Evolutionary conservation across 2,329 filamentous ascomycete genomes (phyloP), one percentile per base, ranked within the genome.

Genomic region (Macrophomina tecta): DNA sequence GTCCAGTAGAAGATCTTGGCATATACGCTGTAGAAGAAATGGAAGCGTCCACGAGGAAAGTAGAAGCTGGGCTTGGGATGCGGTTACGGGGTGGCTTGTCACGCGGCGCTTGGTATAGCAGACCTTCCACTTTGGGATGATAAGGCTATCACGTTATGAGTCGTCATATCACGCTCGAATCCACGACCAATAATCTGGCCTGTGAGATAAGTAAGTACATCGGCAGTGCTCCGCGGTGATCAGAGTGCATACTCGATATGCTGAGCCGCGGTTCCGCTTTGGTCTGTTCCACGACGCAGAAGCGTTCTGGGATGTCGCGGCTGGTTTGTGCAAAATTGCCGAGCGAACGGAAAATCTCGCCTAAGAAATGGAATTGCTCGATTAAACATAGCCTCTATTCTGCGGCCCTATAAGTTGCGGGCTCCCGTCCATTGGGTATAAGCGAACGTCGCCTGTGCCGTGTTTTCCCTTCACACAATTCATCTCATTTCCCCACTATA

Each of bases 121-220:
- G 55, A 58, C 55, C 55, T 58, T 38, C 55, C 55, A n/a, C 14
- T 58, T 58, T 32, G 55, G 55, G 55, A 58, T 58, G 55, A 58
- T 58, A 58, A 58, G 55, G 55, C 48, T 30, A 51, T 51, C 48
- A 23, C 48, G 18, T 28, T 51, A 30, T 51, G 48, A 51, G n/a
- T 55, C 55, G 38, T 36, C 36, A 28, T 28, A 56, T 56, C 53
- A 30, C 36, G 16, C 5, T 11, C 36, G n/a, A 12, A 12, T 36
- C 38, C 14, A n/a, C n/a, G 23, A 11, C 18, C 38, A 58, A 45
- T 58, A 46, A 5, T 45, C 18, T 7, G 0, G n/a, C 36, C 53
- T 56, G 53, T 18, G 36, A 56, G 53, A 58, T 58, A 45, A 32
- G 38, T 58, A 45, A 58, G 55, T 36, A 58, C 38, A n/a, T 58